Base-by-base conservation (phyloP, 495 filamentous ascomycete species). In the Xylaria bambusicola region DNA sequence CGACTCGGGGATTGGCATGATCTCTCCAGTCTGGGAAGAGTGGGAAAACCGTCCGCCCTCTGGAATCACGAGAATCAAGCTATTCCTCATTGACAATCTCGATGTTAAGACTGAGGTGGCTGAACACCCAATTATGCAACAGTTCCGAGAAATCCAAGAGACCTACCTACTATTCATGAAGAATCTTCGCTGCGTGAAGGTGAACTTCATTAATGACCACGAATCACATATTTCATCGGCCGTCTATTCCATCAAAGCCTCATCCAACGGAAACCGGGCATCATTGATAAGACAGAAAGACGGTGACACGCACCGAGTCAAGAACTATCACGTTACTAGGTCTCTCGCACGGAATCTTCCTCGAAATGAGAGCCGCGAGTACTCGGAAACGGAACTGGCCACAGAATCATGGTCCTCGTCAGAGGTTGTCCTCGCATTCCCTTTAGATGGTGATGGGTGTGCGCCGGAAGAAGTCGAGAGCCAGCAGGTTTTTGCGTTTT, bases 1-100 rank as follows among this genome's bases (percentile, higher is more conserved):
- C 0, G 71, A 75, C 18, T 67, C 66, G 0, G 73, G 71, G 5
- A 70, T 79, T 48, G 77, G 78, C 12, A 81, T 80, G 76, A 73
- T 81, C 29, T 65, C 71, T 0, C 78, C 77, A 6, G 46, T 68
- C 5, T 78, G 74, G 75, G 56, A 70, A 20, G 68, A 74, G 0
- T 18, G 60, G 3, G 44, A 46, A 6, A 63, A 70, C 21, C 31
- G 38, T 9, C 50, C 66, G 20, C 12, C 61, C 65, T 8, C 21
- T 74, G 49, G 36, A 6, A 15, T 38, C 5, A 76, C 75, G 0
- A 68, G 71, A 15, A 71, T 73, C 31, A 75, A 72, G 8, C 62
- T 78, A 1, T 63, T 41, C 42, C 57, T 78, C 13, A 70, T 72
- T 36, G 60, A 71, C 0, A 45, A 49, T n/a, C 64, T 60, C 4